Evolutionary conservation across 2,329 filamentous ascomycete species (phyloP), one percentile per base, ranked within the genome.

Genomic region (Pochonia chlamydosporia): DNA sequence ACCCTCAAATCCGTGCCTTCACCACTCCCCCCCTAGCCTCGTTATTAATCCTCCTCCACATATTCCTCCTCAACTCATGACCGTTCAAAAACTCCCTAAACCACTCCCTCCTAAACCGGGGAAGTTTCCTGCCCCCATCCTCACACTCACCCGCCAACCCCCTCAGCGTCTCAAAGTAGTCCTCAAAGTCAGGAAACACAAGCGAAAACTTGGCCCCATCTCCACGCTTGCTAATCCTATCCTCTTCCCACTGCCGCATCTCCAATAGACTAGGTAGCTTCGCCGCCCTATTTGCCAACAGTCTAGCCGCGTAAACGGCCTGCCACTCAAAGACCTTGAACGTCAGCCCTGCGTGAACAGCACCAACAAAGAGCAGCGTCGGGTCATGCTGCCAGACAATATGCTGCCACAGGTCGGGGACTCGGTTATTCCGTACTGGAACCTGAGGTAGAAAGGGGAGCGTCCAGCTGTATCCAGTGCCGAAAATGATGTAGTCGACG

Each of bases 311-410:
- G 2, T 79, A 70, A 0, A 85, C 81, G 6, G 81, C 80, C 56
- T 85, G 82, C 78, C 79, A 85, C 63, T 85, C 82, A 47, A 84
- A 85, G 25, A 85, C 73, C 58, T 82, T 84, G 65, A 87, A 86
- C 0, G 82, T 86, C 24, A 87, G 62, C 0, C 77, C 78, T 0
- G 76, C 75, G 1, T 67, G 66, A 0, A 75, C 78, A 4, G 80
- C 81, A 23, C 79, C 81, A 3, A 83, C 67, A 54, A 83, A 84
- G 3, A 76, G 62, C 9, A 83, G 63, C 0, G 71, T 75, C 0
- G 78, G 75, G 51, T 84, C 80, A 16, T 70, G 54, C 28, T 65
- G 67, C 59, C 72, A 79, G 6, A 82, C 74, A 1, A 82, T 64
- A 54, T 83, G 79, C 54, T 79, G 75, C 54, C 80, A 83, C 0